Conservation (phyloP, 2,329 filamentous ascomycete species). For the Cladosporium sphaerospermum region DNA sequence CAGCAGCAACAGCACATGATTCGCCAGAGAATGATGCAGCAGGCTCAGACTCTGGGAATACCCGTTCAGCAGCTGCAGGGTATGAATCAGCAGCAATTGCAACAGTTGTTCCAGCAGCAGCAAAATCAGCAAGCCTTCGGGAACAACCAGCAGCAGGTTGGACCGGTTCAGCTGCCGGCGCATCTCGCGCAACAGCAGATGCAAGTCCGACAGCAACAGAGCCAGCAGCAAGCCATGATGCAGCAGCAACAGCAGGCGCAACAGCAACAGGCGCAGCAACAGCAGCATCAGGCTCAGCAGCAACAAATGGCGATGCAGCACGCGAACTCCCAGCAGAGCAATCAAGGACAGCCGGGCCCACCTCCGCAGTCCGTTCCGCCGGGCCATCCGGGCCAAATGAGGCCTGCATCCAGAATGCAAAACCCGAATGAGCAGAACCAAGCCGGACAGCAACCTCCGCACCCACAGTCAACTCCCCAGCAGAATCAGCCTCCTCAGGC, state of each 20-base stretch:
- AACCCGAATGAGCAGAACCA: slow-evolving; percentile 28
- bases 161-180: slow-evolving; percentile 16
- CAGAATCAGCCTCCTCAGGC: slow-evolving; percentile 22
- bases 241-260: slow-evolving; percentile 18
- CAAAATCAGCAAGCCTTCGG: slow-evolving; percentile 34
- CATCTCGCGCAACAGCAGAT: slow-evolving; percentile 21
- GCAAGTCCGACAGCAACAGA: slow-evolving; percentile 14
- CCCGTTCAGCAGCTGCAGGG: slow-evolving; percentile 48
- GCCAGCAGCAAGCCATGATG: slow-evolving; percentile 15
- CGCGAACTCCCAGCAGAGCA: slow-evolving; percentile 43
- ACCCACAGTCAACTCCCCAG: slow-evolving; percentile 18
- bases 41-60: slow-evolving; percentile 34
- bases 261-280: slow-evolving; percentile 22
- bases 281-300: slow-evolving; percentile 25
- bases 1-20: slow-evolving; percentile 26
- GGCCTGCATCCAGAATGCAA: slow-evolving; percentile 34
- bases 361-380: slow-evolving; percentile 34
- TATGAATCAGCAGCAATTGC: slow-evolving; percentile 35
- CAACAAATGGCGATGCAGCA: slow-evolving; percentile 42
- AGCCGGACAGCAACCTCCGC: slow-evolving; percentile 14
- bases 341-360: slow-evolving; percentile 39
- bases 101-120: slow-evolving; percentile 27
- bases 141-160: slow-evolving; percentile 21
- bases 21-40: slow-evolving; percentile 18
- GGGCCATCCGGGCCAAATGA: slow-evolving; percentile 32